These are phyloP conservation scores for Coemansia sp. DNA, from an alignment of 192 early-diverging fungal species.

Conservation along the genomic window DNA sequence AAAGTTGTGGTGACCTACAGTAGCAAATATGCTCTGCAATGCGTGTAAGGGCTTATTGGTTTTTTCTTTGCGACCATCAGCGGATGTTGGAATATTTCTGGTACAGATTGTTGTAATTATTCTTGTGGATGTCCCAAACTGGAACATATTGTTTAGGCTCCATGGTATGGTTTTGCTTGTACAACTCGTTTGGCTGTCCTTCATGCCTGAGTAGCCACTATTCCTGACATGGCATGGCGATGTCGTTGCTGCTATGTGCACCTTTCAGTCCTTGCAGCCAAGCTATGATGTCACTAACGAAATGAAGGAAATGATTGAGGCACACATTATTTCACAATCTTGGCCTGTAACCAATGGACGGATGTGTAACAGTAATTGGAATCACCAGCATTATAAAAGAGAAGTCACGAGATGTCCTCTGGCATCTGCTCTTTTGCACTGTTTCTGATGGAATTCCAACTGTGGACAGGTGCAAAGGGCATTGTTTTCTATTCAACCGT, in stretches of 20 bases:
- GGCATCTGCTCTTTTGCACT: conserved; percentile 66
- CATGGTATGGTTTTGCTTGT: conserved; percentile 62
- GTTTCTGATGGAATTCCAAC: conserved; percentile 74
- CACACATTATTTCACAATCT: neutral
- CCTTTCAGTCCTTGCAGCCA: conserved; percentile 60
- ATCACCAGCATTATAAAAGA: conserved; percentile 46
- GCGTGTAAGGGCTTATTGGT: conserved; percentile 68
- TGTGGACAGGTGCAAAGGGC: conserved; percentile 81
- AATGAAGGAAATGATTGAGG: conserved; percentile 57
- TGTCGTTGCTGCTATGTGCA: conserved; percentile 54
- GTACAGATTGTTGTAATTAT: conserved; percentile 64
- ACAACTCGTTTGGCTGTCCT: conserved; percentile 58
- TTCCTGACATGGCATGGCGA: conserved; percentile 61
- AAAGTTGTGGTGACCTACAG: conserved; percentile 71
- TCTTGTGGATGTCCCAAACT: conserved; percentile 59
- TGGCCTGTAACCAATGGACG: neutral
- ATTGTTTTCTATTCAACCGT: conserved; percentile 83
- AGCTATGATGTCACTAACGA: conserved; percentile 57
- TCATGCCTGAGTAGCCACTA: conserved; percentile 76
- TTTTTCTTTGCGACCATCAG: conserved; percentile 69
- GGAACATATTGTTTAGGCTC: conserved; percentile 70
- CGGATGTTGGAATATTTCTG: conserved; percentile 76
- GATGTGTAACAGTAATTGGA: neutral
- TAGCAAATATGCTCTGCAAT: conserved; percentile 71
- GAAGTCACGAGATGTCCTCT: conserved; percentile 54